These are phyloP conservation scores for Oryza longistaminata DNA, from an alignment of 176 grass and related monocot genomes.

Conservation along the genomic window DNA sequence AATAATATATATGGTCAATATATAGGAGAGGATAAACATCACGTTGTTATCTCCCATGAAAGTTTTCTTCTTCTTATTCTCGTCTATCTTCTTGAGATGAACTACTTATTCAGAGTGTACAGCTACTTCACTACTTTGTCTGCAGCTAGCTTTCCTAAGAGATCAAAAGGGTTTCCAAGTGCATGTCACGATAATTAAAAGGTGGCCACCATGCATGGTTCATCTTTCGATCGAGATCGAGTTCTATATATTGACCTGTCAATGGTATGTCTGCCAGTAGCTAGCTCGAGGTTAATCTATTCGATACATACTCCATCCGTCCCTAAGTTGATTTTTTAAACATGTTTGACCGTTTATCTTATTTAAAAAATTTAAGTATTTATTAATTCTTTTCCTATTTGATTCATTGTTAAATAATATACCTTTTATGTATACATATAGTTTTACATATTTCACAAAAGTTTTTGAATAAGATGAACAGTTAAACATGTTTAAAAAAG, in stretches of 20 bases:
- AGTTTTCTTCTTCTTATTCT: background rate
- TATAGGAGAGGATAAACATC: background rate
- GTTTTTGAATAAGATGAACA: too few relatives aligned
- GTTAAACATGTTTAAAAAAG: too few relatives aligned
- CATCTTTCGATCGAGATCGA: background rate
- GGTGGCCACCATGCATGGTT: background rate
- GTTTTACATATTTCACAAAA: too few relatives aligned
- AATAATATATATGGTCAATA: background rate
- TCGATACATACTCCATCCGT: background rate
- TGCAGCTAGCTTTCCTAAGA: background rate
- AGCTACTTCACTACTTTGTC: background rate
- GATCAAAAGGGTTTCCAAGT: background rate
- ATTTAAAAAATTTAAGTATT: too few relatives aligned
- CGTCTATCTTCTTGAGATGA: background rate
- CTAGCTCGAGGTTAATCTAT: background rate
- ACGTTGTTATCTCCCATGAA: background rate
- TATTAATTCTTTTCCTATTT: too few relatives aligned
- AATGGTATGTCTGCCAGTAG: constrained; percentile 33
- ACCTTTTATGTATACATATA: too few relatives aligned
- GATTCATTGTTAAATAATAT: too few relatives aligned
- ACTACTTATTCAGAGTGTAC: background rate
- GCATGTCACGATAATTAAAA: background rate
- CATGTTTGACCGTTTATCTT: too few relatives aligned
- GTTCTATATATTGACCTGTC: constrained; percentile 21
- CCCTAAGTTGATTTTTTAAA: too few relatives aligned